phyloP scores from a whole-genome alignment of 805 yeast genomes.

The Lachancea fermentati region DNA sequence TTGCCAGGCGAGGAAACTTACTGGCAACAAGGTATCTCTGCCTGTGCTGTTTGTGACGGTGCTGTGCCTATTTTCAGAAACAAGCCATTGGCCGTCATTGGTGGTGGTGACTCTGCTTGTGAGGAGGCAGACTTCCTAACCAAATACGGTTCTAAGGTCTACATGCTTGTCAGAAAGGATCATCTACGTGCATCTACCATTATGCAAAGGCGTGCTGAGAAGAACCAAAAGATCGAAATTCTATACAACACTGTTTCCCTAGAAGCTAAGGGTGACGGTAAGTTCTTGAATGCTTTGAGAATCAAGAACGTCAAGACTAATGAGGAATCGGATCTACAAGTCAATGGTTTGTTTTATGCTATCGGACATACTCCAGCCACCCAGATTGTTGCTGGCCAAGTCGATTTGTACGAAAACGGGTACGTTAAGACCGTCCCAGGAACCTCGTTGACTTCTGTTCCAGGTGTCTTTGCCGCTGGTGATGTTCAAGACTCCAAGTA shows the following conservation, averaged over 20 bases:
- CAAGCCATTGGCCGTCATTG: slow-evolving; percentile 95
- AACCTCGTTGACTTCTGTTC: slow-evolving; percentile 73
- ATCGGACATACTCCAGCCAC: slow-evolving; percentile 98
- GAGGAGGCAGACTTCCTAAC: slow-evolving; percentile 97
- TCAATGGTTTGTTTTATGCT: slow-evolving; percentile 94
- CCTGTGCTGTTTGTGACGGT: slow-evolving; percentile 99
- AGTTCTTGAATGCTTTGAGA: slow-evolving; percentile 58
- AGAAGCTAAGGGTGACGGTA: slow-evolving; percentile 94
- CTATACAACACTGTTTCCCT: slow-evolving; percentile 77
- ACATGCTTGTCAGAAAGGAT: slow-evolving; percentile 89
- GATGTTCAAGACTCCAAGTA: slow-evolving; percentile 96
- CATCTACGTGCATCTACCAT: slow-evolving; percentile 89
- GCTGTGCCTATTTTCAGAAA: slow-evolving; percentile 98
- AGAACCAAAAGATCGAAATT: slow-evolving; percentile 85
- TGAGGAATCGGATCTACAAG: slow-evolving; percentile 62
- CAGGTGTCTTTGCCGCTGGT: slow-evolving; percentile 97
- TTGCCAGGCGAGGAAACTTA: slow-evolving; percentile 95
- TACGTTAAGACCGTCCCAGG: slow-evolving; percentile 90
- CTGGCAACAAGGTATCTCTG: slow-evolving; percentile 99
- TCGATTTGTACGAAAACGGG: slow-evolving; percentile 82
- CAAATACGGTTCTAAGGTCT: slow-evolving; percentile 96
- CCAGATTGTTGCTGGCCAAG: slow-evolving; percentile 63
- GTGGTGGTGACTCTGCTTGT: slow-evolving; percentile 99
- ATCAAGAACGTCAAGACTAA: slow-evolving; percentile 70
- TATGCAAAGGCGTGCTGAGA: slow-evolving; percentile 89